Percentiles rank a stretch among this genome's conserved stretches.
These are phyloP conservation scores for Pseudozyma pruni DNA, from an alignment of 1,284 basidiomycete genomes.

Conservation along the genomic window DNA sequence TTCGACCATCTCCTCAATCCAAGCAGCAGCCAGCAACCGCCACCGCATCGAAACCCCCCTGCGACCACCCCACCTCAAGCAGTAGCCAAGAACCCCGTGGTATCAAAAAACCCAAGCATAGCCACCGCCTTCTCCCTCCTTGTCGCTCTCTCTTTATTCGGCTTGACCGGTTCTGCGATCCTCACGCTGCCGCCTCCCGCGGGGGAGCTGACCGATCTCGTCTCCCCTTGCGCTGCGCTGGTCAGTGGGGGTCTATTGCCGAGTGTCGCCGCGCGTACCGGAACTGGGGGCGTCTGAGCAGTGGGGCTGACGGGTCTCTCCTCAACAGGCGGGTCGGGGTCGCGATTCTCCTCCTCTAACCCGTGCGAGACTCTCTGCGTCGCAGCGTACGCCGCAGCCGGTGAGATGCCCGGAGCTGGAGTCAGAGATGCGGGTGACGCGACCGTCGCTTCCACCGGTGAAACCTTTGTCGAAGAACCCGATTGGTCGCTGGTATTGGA, in stretches of 20 bases:
- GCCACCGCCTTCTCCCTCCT: conserved; percentile 20
- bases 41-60: too few species aligned
- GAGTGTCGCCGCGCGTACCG: not conserved
- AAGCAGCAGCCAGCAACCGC: too few species aligned
- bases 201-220: conserved; percentile 29
- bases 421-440: not conserved
- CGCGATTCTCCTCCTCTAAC: conserved; percentile 18
- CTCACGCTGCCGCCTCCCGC: conserved; percentile 13
- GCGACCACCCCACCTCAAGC: too few species aligned
- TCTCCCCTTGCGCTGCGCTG: conserved; percentile 1
- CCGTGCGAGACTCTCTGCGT: conserved; percentile 22
- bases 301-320: too few species aligned
- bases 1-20: not conserved
- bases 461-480: too few species aligned
- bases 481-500: conserved; percentile 17
- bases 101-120: conserved; percentile 43
- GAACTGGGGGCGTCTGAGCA: not conserved
- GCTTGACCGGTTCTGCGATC: conserved; percentile 29
- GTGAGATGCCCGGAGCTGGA: conserved; percentile 4
- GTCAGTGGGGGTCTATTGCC: conserved; percentile 1
- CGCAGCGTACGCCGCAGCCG: conserved; percentile 31
- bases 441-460: not conserved
- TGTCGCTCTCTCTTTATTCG: conserved; percentile 10
- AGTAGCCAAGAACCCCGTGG: conserved; percentile 40
- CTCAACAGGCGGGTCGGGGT: too few species aligned